Conservation (phyloP, 352 stramenopile species). For the Thalassiosira pacifica region DNA sequence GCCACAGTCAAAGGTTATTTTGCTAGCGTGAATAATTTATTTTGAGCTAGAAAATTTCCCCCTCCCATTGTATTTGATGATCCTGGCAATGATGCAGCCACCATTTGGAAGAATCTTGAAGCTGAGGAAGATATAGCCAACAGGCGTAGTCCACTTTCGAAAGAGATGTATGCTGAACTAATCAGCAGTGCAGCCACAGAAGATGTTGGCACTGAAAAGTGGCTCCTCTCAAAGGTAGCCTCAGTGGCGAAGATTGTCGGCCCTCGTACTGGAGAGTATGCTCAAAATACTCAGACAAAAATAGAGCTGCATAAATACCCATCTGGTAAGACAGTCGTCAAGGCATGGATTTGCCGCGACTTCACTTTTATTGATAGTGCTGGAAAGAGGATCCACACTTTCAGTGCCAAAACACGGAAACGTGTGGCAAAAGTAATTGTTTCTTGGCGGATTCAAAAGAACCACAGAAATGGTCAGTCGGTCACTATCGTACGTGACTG, state of each 20-base stretch:
- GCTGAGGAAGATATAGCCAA: neutral
- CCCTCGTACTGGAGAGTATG: neutral
- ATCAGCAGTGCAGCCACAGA: neutral
- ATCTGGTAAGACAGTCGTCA: neutral
- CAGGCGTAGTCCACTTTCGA: neutral
- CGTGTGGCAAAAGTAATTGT: neutral
- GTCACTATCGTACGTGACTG: neutral
- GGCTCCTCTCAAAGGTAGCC: neutral
- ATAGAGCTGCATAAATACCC: constrained; percentile 4
- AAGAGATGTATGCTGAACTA: neutral
- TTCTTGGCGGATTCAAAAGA: neutral
- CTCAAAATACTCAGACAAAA: neutral
- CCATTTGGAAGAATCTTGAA: neutral
- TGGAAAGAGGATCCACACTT: neutral
- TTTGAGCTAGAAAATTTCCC: neutral
- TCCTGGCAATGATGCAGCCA: neutral
- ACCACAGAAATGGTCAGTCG: neutral
- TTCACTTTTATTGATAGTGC: neutral
- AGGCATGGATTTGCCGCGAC: neutral
- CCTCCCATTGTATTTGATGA: neutral
- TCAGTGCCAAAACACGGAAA: neutral
- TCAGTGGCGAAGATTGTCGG: neutral
- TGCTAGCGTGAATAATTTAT: neutral
- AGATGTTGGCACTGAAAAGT: neutral
- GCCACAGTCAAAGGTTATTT: neutral